phyloP scores from a whole-genome alignment of 495 filamentous ascomycete species.

The Tirmania nivea region DNA sequence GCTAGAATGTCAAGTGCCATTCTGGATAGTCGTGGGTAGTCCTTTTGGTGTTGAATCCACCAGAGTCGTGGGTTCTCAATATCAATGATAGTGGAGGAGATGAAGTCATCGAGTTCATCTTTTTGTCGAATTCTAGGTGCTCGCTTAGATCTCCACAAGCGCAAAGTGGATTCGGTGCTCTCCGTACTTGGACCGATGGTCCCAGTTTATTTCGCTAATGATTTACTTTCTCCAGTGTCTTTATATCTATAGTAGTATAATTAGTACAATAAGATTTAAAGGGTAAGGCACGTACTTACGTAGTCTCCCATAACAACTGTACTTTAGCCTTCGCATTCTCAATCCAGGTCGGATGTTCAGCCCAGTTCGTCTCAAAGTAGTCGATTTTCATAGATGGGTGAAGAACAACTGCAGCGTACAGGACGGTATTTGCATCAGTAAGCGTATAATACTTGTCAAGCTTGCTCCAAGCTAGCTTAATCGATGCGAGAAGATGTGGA shows the following conservation, averaged over 20 bases:
- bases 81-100: not conserved
- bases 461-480: conserved; percentile 1
- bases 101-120: too few species aligned
- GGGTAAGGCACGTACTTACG: not conserved
- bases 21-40: not conserved
- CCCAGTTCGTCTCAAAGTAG: conserved; percentile 3
- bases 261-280: not conserved
- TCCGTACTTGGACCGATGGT: not conserved
- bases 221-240: not conserved
- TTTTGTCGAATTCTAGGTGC: not conserved
- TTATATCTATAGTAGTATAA: not conserved
- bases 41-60: not conserved
- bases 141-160: not conserved
- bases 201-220: not conserved
- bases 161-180: not conserved
- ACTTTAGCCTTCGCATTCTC: not conserved
- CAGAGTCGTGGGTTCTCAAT: not conserved
- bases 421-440: not conserved
- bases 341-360: not conserved
- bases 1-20: conserved; percentile 1
- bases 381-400: conserved; percentile 4
- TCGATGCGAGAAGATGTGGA: not conserved
- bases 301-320: not conserved
- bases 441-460: conserved; percentile 1
- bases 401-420: not conserved